These are phyloP conservation scores for Emiliania huxleyi DNA, from an alignment of 78 protist species.

Conservation along the genomic window DNA sequence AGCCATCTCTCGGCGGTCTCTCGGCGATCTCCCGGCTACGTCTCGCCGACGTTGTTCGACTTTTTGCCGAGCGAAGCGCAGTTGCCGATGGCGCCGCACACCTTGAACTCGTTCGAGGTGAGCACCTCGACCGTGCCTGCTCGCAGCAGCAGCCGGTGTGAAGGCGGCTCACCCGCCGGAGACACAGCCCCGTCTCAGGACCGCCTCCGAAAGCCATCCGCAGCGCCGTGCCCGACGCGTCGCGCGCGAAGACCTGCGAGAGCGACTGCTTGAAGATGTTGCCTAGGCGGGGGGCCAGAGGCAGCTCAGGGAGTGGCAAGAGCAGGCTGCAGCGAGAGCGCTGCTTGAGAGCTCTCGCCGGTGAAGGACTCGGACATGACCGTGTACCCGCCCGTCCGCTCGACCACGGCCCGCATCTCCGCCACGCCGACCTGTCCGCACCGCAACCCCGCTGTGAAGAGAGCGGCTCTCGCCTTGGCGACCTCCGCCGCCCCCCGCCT, in stretches of 20 bases:
- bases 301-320: no score
- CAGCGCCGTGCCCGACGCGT: constrained; percentile 26
- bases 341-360: constrained; percentile 73
- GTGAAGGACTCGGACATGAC: constrained; percentile 85
- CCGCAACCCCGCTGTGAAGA: no score
- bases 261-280: constrained; percentile 80
- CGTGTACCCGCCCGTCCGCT: constrained; percentile 72
- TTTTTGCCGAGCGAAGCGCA: constrained; percentile 39
- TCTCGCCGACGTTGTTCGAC: no score
- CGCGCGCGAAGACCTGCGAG: constrained; percentile 43
- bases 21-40: no score
- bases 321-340: no score
- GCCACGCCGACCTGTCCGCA: constrained; percentile 61
- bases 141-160: no score
- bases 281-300: no score
- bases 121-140: constrained; percentile 70
- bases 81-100: constrained; percentile 86
- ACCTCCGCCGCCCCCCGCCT: constrained; percentile 36
- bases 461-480: no score
- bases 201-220: constrained; percentile 75
- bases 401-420: constrained; percentile 78
- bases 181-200: no score
- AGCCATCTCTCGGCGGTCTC: no score
- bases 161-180: no score
- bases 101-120: neutral